Evolutionary conservation across 768 basidiomycete genomes (phyloP), one percentile per base, ranked within the genome.

Genomic region (Imleria badia): DNA sequence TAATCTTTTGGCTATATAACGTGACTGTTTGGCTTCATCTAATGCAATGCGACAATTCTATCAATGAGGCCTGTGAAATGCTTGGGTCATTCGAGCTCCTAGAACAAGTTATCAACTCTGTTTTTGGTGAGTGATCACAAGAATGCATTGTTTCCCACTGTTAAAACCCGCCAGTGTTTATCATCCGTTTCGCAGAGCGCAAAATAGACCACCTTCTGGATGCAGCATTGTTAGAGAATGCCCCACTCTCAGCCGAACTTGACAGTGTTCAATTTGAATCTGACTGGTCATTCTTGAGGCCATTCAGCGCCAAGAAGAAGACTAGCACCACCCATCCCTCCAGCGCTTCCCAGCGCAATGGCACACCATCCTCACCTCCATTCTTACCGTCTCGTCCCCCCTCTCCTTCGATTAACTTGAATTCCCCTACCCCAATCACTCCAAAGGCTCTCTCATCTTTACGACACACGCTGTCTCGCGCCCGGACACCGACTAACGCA

Each of bases 1-100:
- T 96, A 23, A 81, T 94, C 33, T 98, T 98, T 71, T 99, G 97
- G 95, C 73, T 96, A 43, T 91, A 94, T 73, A 99, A 99, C 69
- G 81, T 85, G 19, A 92, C 91, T 11, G 72, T 94, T 29, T 89
- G 96, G 81, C 79, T 98, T 15, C 93, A 98, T 73, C 82, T 98
- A 45, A 79, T 99, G 74, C 84, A 88, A 53, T 93, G 90, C 65
- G 91, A 94, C 69, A 81, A 82, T 51, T 82, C 87, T 17, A 85
- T 93, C 60, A 85, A 81, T 54, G 83, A 84, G 54, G 82, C 86
- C 3, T 95, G 92, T 64, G 90, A 94, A 61, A 80, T 89, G 71
- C 74, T 95, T 41, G 91, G 89, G 17, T 85, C 92, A 5, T 87
- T 95, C 54, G 83, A 85, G 46, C 81, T 96, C 62, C 82, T 98